Percentiles rank a stretch among this genome's conserved stretches.
Conservation (phyloP, 495 filamentous ascomycete genomes). For the Bacidia rubella region DNA sequence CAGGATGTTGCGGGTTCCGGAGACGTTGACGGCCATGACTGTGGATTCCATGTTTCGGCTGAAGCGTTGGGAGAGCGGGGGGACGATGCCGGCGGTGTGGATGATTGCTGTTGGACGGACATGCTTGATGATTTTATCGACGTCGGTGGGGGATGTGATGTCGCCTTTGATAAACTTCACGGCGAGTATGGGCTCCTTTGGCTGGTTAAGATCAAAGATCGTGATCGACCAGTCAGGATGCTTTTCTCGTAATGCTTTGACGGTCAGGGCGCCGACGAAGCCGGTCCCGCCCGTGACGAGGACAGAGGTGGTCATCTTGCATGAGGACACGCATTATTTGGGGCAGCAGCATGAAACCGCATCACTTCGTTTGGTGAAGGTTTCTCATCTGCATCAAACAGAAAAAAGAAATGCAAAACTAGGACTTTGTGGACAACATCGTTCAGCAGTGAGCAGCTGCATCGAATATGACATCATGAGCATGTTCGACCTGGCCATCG, state of each 20-base stretch:
- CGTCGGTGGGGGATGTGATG: slow-evolving; percentile 22
- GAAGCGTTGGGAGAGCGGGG: slow-evolving; percentile 29
- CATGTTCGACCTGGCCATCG: too few species aligned
- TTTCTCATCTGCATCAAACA: too few species aligned
- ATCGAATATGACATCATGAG: too few species aligned
- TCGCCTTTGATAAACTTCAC: slow-evolving; percentile 28
- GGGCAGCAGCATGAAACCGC: too few species aligned
- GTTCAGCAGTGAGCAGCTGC: too few species aligned
- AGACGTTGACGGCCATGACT: slow-evolving; percentile 40
- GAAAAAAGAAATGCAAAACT: too few species aligned
- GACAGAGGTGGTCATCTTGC: slow-evolving; percentile 18
- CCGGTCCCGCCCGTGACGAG: slow-evolving; percentile 43
- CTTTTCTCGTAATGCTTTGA: slow-evolving; percentile 29
- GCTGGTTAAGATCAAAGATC: slow-evolving; percentile 29
- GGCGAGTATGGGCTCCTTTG: slow-evolving; percentile 19
- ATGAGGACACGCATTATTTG: neutral
- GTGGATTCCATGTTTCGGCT: slow-evolving; percentile 24
- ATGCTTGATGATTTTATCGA: slow-evolving; percentile 21
- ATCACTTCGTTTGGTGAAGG: too few species aligned
- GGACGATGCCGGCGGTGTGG: slow-evolving; percentile 34
- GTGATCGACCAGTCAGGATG: slow-evolving; percentile 31
- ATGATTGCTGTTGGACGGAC: slow-evolving; percentile 32
- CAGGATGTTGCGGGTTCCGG: slow-evolving; percentile 45
- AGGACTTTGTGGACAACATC: too few species aligned
- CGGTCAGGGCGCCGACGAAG: slow-evolving; percentile 34